Evolutionary conservation across 179 eudicot genomes (phyloP).

Genomic region (Beta lomatogona): DNA sequence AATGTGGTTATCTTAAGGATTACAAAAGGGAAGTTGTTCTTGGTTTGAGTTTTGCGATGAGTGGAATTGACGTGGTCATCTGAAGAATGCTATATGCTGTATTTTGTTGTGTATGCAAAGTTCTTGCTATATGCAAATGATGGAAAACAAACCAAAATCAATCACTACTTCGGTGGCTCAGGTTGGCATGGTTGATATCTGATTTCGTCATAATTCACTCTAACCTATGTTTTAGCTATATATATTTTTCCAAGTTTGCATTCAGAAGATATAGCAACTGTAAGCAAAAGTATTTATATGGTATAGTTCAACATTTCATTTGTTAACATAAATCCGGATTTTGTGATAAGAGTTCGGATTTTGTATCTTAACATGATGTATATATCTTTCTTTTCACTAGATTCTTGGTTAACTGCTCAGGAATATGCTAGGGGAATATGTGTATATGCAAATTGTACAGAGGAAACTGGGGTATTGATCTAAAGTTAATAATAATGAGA

Average conservation of each 20-base stretch:
- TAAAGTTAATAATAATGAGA: not conserved
- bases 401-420: not conserved
- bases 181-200: constrained; percentile 7
- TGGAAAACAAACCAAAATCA: not conserved
- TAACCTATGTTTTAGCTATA: not conserved
- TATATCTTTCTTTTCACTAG: not conserved
- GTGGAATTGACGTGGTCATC: not conserved
- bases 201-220: not conserved
- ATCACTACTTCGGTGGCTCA: not conserved
- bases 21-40: not conserved
- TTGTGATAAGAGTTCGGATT: not conserved
- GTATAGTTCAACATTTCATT: not conserved
- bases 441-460: not conserved
- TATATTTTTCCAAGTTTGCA: not conserved
- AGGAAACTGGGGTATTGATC: not conserved
- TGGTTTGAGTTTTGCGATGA: not conserved
- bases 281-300: not conserved
- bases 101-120: no score
- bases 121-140: not conserved
- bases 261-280: not conserved
- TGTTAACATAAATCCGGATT: not conserved
- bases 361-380: not conserved
- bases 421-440: not conserved
- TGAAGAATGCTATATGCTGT: not conserved
- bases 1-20: not conserved